phyloP scores from a whole-genome alignment of 2,329 filamentous ascomycete genomes.

The Ustulina deusta region DNA sequence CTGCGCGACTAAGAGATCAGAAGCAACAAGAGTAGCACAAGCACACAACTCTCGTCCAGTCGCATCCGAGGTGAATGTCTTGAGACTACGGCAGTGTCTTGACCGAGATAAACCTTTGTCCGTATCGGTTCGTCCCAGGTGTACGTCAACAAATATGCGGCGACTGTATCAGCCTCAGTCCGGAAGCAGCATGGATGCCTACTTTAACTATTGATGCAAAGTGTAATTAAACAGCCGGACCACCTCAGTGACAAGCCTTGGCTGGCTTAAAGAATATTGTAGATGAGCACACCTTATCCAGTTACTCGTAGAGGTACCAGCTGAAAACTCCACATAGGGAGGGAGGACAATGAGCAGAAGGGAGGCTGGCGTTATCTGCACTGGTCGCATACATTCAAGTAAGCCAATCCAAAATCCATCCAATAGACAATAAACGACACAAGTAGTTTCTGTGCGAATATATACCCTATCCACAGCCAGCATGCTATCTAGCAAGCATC shows the following conservation, averaged over 20 bases:
- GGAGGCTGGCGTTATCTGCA: not conserved
- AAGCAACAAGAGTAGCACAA: not conserved
- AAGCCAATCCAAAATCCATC: not conserved
- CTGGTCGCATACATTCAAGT: not conserved
- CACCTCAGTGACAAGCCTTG: not conserved
- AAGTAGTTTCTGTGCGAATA: not conserved
- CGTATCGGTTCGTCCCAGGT: not conserved
- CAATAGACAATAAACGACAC: not conserved
- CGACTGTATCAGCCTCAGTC: not conserved
- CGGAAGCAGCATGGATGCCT: not conserved
- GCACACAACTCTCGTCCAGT: not conserved
- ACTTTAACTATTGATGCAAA: not conserved
- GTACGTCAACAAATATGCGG: not conserved
- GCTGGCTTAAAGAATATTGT: not conserved
- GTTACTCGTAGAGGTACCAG: not conserved
- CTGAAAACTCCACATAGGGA: conserved; percentile 21
- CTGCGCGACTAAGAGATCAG: not conserved
- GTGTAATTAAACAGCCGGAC: not conserved
- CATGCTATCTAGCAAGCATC: not conserved
- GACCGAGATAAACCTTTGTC: not conserved
- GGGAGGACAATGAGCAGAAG: conserved; percentile 6
- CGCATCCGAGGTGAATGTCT: not conserved
- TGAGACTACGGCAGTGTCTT: not conserved
- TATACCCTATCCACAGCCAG: not conserved
- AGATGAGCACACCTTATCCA: conserved; percentile 1